Evolutionary conservation across 805 yeast genomes (phyloP).

Genomic region (Candida pseudofarinosa): DNA sequence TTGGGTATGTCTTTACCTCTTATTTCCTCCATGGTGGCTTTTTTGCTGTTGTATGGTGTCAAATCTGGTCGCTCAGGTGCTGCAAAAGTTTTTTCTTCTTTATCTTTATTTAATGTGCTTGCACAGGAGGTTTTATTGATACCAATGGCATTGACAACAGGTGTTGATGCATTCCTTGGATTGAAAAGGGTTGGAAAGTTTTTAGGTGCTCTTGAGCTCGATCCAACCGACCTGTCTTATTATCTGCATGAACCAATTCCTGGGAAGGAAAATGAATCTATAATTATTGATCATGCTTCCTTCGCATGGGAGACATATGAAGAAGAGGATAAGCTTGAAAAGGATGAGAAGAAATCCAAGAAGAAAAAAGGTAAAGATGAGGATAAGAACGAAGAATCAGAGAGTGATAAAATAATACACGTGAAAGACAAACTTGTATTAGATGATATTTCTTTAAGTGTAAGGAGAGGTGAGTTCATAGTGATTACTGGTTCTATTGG

Average conservation of each 20-base stretch:
- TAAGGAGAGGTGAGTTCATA: conserved; percentile 31
- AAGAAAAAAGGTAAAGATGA: background rate
- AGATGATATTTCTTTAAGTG: conserved; percentile 18
- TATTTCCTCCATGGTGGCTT: conserved; percentile 62
- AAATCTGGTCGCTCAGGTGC: conserved; percentile 39
- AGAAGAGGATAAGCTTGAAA: background rate
- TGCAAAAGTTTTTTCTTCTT: conserved; percentile 65
- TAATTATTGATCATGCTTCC: conserved; percentile 18
- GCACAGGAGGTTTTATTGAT: conserved; percentile 61
- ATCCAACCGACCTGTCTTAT: conserved; percentile 16
- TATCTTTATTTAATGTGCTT: conserved; percentile 62
- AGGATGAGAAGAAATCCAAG: conserved; percentile 1
- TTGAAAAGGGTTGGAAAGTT: conserved; percentile 53
- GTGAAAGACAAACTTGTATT: conserved; percentile 17
- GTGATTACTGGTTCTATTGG: conserved; percentile 36
- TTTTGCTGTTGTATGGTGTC: conserved; percentile 34
- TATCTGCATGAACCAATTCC: conserved; percentile 18
- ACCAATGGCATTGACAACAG: conserved; percentile 66
- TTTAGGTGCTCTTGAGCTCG: conserved; percentile 44
- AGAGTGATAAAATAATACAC: conserved; percentile 1
- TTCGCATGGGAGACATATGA: conserved; percentile 29
- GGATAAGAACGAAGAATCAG: background rate
- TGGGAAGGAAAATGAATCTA: conserved; percentile 15
- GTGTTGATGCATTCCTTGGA: conserved; percentile 65
- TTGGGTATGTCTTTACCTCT: conserved; percentile 64